Base-by-base conservation (phyloP, 1,284 basidiomycete species). In the Phylloporus gajari region DNA sequence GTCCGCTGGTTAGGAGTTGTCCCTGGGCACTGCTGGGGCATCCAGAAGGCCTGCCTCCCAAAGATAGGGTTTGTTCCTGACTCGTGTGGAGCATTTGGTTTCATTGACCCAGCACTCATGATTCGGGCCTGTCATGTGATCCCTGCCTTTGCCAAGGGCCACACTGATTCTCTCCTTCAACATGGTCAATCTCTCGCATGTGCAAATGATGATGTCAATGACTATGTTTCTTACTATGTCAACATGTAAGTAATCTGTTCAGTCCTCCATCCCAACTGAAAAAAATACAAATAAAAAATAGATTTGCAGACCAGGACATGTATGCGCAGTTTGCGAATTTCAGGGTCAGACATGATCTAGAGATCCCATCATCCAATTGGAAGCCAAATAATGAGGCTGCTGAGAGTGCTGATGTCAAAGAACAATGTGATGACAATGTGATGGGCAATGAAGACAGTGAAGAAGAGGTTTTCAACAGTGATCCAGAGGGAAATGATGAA, bases 1-100 rank as follows among this genome's bases (percentile, higher is more conserved):
- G 46, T 75, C 12, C 51, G 35, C 1, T 75, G 74, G 72, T 59
- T 75, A 2, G 72, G 71, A 11, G 48, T 62, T 0, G 61, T 58
- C 3, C 72, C 65, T 7, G 61, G 53, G 5, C 5, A 72, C 6
- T 32, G 13, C 1, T 69, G 56, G 62, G 21, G 63, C 3, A 3
- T 69, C 12, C 15, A 46, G n/a, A 63, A 64, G 1, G 62, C 62
- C 5, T 27, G 42, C 12, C 61, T 63, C 1, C 42, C 61, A 30
- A 63, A 63, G 17, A 27, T 63, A 15, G 61, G 61, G 0, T 63
- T 67, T 44, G 53, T 67, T 27, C 65, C 53, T 15, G 65, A 67
- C 13, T 30, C 15, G 9, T 12, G 53, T 42, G 58, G 25, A 9
- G 51, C 71, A 0, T 72, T 72, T 11, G 65, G 71, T 0, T 72